Evolutionary conservation across 2,329 filamentous ascomycete genomes (phyloP).

Genomic region (Neonectria coccinea): DNA sequence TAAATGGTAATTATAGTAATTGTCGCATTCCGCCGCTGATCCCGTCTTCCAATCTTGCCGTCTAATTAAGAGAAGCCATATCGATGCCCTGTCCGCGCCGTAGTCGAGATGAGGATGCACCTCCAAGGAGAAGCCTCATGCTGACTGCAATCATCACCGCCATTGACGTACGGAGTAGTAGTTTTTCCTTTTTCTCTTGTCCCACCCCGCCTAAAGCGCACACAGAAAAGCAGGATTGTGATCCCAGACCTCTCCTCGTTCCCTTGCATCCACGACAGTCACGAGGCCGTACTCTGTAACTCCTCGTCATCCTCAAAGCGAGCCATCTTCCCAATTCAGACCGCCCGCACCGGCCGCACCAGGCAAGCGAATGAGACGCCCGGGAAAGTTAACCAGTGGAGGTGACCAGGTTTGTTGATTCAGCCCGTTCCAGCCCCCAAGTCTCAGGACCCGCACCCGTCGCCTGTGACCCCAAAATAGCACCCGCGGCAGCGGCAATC

Average conservation of each 20-base stretch:
- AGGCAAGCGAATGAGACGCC: background rate
- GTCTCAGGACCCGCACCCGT: background rate
- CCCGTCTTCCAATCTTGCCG: background rate
- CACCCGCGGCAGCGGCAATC: constrained; percentile 29
- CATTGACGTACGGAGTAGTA: background rate
- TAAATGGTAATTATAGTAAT: background rate
- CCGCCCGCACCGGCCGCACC: constrained; percentile 5
- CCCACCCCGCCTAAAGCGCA: constrained; percentile 16
- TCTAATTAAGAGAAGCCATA: background rate
- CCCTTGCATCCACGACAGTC: constrained; percentile 31
- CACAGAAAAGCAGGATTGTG: constrained; percentile 15
- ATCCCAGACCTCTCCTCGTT: constrained; percentile 24
- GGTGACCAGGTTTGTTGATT: constrained; percentile 1
- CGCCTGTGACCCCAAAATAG: constrained; percentile 25
- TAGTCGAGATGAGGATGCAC: constrained; percentile 19
- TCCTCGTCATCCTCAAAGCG: background rate
- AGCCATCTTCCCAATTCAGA: constrained; percentile 20
- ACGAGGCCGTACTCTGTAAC: constrained; percentile 23
- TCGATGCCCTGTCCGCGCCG: background rate
- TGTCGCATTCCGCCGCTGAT: constrained; percentile 6
- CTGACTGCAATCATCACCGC: constrained; percentile 2
- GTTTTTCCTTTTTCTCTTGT: constrained; percentile 19
- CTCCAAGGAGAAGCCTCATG: background rate
- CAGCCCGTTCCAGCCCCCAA: constrained; percentile 2
- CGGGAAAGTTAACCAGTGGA: constrained; percentile 22